Base-by-base conservation (phyloP, 2,329 filamentous ascomycete genomes). In the Ambrosiella cleistominuta region DNA sequence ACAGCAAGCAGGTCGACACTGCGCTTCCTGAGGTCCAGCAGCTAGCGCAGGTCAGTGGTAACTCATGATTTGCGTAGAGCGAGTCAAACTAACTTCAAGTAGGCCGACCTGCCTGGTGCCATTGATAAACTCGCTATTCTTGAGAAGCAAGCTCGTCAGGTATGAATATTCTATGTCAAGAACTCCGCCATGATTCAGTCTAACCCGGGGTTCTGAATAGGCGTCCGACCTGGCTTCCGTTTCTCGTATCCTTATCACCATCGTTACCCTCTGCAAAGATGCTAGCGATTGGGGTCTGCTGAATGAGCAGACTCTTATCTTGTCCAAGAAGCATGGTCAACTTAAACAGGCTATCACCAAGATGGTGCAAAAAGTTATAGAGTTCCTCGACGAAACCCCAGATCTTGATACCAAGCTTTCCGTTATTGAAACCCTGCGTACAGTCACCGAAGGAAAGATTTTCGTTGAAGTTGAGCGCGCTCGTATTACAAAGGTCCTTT, bases 281-380 rank as follows among this genome's bases (percentile, higher is more conserved):
- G 83, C 86, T 17, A 85, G 85, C 64, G 89, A 98, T 70, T 98
- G 93, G 93, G 83, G 82, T 70, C 75, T 96, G 67, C 80, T 98
- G 73, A 97, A 95, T 70, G 93, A 98, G 74, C 93, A 98, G 74
- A 88, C 95, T 62, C 78, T 95, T 66, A 78, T 96, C 63, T 78
- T 98, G 60, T 97, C 93, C 64, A 98, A 98, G 83, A 98, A 98
- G 77, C 93, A 98, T 86, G 88, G 90, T 66, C 93, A 98, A 76
- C 89, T 98, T 68, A 98, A 98, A 74, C 93, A 97, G 73, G 93
- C 93, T 67, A 93, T 90, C 67, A 97, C 93, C 66, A 93, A 91
- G 76, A 98, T 98, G 93, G 90, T 98, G 61, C 93, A 98, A 76
- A 85, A 84, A 53, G 89, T 95, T 62, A 95, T 98, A 83, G 78